phyloP scores from a whole-genome alignment of 768 basidiomycete genomes.

The Lepiota brunneoincarnata region DNA sequence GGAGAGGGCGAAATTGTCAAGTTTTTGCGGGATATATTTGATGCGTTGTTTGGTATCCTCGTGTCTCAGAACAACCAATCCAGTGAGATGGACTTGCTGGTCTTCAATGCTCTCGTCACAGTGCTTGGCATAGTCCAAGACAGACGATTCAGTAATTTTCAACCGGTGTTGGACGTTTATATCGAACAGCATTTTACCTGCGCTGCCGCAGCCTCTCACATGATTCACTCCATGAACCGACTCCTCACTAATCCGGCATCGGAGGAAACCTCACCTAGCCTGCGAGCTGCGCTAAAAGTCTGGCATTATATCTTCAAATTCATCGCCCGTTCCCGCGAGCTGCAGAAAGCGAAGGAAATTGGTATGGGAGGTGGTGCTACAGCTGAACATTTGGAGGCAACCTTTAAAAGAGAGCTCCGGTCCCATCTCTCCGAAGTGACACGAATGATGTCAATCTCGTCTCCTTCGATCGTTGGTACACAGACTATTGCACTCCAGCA shows the following conservation, averaged over 20 bases:
- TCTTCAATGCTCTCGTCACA: constrained; percentile 88
- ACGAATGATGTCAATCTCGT: constrained; percentile 79
- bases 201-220: constrained; percentile 75
- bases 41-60: constrained; percentile 88
- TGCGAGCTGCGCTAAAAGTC: constrained; percentile 90
- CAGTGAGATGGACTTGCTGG: constrained; percentile 79
- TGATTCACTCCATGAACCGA: constrained; percentile 85
- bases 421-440: constrained; percentile 80
- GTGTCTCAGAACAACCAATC: constrained; percentile 69
- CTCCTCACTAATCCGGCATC: constrained; percentile 73
- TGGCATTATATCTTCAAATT: constrained; percentile 98
- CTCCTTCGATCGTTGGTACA: constrained; percentile 88
- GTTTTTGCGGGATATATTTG: constrained; percentile 87
- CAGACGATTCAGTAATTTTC: constrained; percentile 93
- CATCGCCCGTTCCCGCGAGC: constrained; percentile 83
- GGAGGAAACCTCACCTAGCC: constrained; percentile 67
- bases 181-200: constrained; percentile 87
- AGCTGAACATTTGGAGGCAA: constrained; percentile 79
- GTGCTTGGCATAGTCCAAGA: constrained; percentile 93
- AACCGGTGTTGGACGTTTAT: constrained; percentile 90
- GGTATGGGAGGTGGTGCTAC: constrained; percentile 81
- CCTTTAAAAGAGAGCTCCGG: constrained; percentile 81
- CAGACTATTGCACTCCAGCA: constrained; percentile 93
- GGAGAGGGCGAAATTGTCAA: constrained; percentile 95
- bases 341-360: constrained; percentile 80